Evolutionary conservation across 352 stramenopile genomes (phyloP).

Genomic region (Phytophthora pini): DNA sequence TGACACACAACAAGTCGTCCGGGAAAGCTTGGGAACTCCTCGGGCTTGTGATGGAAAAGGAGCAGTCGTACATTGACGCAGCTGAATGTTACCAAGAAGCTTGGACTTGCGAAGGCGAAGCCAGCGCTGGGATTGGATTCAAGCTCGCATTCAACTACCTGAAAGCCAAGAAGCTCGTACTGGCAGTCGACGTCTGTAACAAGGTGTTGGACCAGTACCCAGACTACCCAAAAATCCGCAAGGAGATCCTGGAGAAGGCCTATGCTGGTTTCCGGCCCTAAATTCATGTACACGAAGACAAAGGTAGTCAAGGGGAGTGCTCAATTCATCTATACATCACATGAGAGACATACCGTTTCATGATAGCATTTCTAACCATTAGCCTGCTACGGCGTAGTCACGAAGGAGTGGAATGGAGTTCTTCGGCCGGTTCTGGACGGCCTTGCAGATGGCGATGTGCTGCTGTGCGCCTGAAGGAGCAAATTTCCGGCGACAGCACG

Average conservation of each 20-base stretch:
- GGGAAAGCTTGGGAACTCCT: constrained; percentile 94
- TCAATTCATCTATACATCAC: constrained; percentile 30
- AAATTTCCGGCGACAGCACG: constrained; percentile 82
- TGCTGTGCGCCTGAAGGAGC: constrained; percentile 82
- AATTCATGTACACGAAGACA: constrained; percentile 14
- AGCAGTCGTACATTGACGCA: constrained; percentile 92
- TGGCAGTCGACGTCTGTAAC: constrained; percentile 93
- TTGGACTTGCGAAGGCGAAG: constrained; percentile 83
- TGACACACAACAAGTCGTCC: constrained; percentile 94
- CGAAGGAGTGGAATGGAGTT: constrained; percentile 73
- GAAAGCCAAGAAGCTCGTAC: constrained; percentile 92
- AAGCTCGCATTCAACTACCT: constrained; percentile 97
- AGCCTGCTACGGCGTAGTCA: constrained; percentile 74
- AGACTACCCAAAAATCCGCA: constrained; percentile 95
- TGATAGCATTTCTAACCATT: constrained; percentile 13
- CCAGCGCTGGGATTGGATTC: constrained; percentile 91
- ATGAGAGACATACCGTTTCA: constrained; percentile 26
- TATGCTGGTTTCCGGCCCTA: constrained; percentile 89
- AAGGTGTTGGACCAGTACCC: constrained; percentile 94
- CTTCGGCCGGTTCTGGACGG: constrained; percentile 80
- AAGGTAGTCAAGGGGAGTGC: constrained; percentile 16
- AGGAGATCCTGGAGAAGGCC: constrained; percentile 95
- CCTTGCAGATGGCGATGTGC: constrained; percentile 88
- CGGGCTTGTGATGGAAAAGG: constrained; percentile 95
- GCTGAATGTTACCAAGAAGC: constrained; percentile 94